These are phyloP conservation scores for Nicotiana obtusifolia DNA, from an alignment of 257 asterid species.

Conservation along the genomic window DNA sequence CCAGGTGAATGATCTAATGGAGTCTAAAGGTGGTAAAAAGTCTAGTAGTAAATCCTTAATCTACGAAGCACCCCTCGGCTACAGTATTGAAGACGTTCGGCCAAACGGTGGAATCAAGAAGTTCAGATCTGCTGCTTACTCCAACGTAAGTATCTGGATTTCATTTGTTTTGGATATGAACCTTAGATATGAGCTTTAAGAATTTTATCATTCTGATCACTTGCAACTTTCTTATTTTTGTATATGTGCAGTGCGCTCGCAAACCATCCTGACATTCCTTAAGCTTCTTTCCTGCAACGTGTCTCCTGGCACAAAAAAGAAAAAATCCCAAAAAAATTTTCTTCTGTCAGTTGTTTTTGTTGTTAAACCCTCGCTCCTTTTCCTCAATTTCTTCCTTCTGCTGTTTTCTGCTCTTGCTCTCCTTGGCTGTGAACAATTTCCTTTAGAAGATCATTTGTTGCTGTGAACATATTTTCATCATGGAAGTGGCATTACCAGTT, in stretches of 20 bases:
- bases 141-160: conserved; percentile 24
- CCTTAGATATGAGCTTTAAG: not conserved
- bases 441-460: not conserved
- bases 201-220: not conserved
- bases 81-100: conserved; percentile 38
- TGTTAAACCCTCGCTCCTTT: conserved; percentile 12
- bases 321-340: not conserved
- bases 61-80: conserved; percentile 36
- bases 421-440: not conserved
- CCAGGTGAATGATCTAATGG: conserved; percentile 35
- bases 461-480: not conserved
- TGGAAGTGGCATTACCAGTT: conserved; percentile 22
- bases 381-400: conserved; percentile 6
- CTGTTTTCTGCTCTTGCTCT: conserved; percentile 1
- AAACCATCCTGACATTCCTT: conserved; percentile 32
- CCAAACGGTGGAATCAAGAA: conserved; percentile 44
- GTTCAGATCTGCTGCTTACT: conserved; percentile 47
- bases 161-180: not conserved
- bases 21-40: conserved; percentile 31
- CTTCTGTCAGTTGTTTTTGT: not conserved
- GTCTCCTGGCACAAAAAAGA: not conserved
- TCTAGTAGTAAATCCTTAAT: conserved; percentile 30
- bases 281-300: not conserved
- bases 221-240: not conserved
- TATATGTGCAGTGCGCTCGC: conserved; percentile 26